Percentiles rank a stretch among this genome's conserved stretches.
These are phyloP conservation scores for Prosopis cineraria DNA, from an alignment of 306 rosid species.

Conservation along the genomic window DNA sequence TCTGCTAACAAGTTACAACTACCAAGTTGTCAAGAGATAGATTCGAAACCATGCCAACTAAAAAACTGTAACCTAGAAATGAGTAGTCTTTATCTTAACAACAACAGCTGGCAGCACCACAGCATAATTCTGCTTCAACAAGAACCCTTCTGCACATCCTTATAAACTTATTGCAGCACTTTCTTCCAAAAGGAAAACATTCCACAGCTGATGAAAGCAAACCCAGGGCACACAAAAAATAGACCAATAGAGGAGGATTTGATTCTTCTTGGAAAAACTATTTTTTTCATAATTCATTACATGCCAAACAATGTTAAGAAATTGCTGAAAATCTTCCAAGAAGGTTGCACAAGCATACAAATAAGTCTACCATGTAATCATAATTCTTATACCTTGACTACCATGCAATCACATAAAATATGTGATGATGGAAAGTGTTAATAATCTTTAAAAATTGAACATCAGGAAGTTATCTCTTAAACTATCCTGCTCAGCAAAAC, in stretches of 20 bases:
- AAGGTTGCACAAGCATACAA: background rate
- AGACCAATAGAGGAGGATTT: background rate
- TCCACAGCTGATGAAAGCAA: background rate
- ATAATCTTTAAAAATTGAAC: background rate
- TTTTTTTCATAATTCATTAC: background rate
- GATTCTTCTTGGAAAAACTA: background rate
- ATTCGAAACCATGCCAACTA: background rate
- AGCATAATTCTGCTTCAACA: background rate
- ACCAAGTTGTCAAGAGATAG: background rate
- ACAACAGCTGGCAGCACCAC: background rate
- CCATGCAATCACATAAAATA: conserved; percentile 9
- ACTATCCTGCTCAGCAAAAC: conserved; percentile 18
- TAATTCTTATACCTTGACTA: conserved; percentile 14
- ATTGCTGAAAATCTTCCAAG: background rate
- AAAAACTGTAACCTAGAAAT: background rate
- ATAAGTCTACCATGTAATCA: conserved; percentile 5
- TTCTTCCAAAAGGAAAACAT: background rate
- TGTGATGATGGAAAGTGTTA: background rate
- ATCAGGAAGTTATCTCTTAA: conserved; percentile 17
- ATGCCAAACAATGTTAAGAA: background rate
- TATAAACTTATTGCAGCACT: background rate
- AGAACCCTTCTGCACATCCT: background rate
- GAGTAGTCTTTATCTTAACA: background rate
- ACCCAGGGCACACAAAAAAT: background rate
- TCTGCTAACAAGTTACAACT: background rate